Percentiles rank a stretch among this genome's conserved stretches.
These are phyloP conservation scores for Moesziomyces parantarcticus DNA, from an alignment of 1,284 basidiomycete genomes.

Conservation along the genomic window DNA sequence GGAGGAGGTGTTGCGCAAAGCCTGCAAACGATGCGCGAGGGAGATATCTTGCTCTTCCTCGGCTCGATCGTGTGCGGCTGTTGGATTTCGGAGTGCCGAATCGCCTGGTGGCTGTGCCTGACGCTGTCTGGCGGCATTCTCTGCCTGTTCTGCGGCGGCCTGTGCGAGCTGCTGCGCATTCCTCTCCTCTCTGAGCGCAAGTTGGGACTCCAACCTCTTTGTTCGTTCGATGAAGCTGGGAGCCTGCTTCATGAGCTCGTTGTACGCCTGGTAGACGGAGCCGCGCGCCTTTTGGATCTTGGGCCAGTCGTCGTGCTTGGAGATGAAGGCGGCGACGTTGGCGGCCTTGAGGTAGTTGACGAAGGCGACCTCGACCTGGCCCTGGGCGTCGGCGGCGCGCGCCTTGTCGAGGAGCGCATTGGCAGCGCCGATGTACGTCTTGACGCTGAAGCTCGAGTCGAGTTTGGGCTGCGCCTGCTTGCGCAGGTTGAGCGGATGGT, in stretches of 20 bases:
- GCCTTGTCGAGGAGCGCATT: constrained; percentile 66
- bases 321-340: constrained; percentile 61
- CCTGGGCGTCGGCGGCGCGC: constrained; percentile 60
- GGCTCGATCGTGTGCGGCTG: not conserved
- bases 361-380: constrained; percentile 65
- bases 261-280: constrained; percentile 58
- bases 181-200: constrained; percentile 55
- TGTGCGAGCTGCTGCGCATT: constrained; percentile 36
- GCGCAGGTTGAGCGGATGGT: constrained; percentile 62
- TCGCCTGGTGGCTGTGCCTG: constrained; percentile 34
- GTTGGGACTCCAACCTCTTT: constrained; percentile 57
- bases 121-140: constrained; percentile 17
- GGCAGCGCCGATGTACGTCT: constrained; percentile 65
- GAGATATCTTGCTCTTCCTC: constrained; percentile 34
- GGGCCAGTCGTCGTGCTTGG: constrained; percentile 65
- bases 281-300: constrained; percentile 49
- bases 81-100: constrained; percentile 20
- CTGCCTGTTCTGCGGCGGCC: constrained; percentile 25
- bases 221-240: constrained; percentile 61
- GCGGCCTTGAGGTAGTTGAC: constrained; percentile 67
- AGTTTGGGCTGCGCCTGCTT: constrained; percentile 60
- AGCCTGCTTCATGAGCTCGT: constrained; percentile 63
- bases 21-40: constrained; percentile 46
- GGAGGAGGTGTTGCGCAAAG: constrained; percentile 33
- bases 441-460: constrained; percentile 62